phyloP scores from a whole-genome alignment of 2,329 filamentous ascomycete genomes.

The Alternaria incomplexa region DNA sequence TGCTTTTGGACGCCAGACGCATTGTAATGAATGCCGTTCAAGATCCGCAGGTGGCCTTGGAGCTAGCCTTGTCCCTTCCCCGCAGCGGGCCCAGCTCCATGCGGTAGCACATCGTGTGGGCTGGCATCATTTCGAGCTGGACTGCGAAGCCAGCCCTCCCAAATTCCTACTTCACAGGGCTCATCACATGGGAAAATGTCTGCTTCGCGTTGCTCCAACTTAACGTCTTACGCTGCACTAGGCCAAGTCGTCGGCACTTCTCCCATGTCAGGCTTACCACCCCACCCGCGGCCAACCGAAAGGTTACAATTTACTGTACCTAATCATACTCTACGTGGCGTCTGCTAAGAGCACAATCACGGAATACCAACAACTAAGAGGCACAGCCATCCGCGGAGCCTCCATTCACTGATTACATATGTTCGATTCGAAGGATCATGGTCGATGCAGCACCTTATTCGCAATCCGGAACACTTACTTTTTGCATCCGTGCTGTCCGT shows the following conservation, averaged over 20 bases:
- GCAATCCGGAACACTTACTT: not conserved
- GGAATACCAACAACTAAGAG: not conserved
- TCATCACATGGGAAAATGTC: not conserved
- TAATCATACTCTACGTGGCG: not conserved
- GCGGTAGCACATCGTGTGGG: constrained; percentile 13
- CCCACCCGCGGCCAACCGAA: not conserved
- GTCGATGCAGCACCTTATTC: not conserved
- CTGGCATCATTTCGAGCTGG: not conserved
- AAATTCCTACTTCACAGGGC: not conserved
- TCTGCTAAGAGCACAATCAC: not conserved
- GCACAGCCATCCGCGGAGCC: not conserved
- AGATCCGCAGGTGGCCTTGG: constrained; percentile 4
- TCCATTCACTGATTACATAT: not conserved
- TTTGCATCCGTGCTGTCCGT: not conserved
- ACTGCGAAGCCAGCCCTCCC: not conserved
- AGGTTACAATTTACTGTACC: constrained; percentile 13
- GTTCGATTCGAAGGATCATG: not conserved
- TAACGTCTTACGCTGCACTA: not conserved
- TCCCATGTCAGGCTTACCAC: not conserved
- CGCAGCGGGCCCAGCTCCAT: constrained; percentile 15
- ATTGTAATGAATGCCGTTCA: not conserved
- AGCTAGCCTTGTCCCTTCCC: constrained; percentile 9
- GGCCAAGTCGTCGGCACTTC: constrained; percentile 1
- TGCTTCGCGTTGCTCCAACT: not conserved
- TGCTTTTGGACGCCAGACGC: not conserved